Evolutionary conservation across 2,329 filamentous ascomycete species (phyloP), one percentile per base, ranked within the genome.

Genomic region (Verticillium alfalfae): DNA sequence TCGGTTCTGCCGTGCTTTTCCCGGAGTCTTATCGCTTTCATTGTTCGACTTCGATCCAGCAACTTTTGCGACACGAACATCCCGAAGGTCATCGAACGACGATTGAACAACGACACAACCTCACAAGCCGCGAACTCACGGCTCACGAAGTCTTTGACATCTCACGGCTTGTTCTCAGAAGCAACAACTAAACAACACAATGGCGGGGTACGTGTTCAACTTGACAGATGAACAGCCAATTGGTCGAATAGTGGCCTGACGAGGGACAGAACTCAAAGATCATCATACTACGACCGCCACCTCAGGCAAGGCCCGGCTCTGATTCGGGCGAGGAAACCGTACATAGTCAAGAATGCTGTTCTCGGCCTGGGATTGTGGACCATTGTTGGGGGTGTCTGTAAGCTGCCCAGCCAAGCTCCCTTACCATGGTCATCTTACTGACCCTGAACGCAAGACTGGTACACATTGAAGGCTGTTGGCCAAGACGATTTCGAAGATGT

Each of bases 401-500:
- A 66, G 92, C 85, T 34, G n/a, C 58, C 49, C 38, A 39, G n/a
- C 22, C 18, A 41, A 41, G 49, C 54, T 22, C 36, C 10, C 34
- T 36, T 34, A 37, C 6, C n/a, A 37, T 18, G 18, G 13, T 2
- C 4, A 10, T n/a, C 45, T 10, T 52, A 12, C 45, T 52, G 18
- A 22, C 26, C n/a, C n/a, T 16, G 2, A 31, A 39, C 39, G 38
- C 56, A 61, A 86, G 84, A 86, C 69, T 78, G 77, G 67, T 87
- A 86, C 71, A 87, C 84, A 4, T 89, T 99, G 72, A 85, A 82
- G 67, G 92, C 92, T 60, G 91, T 99, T 71, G 92, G 94, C 54
- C 95, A 98, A 77, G 95, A 98, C 76, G 92, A 97, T 67, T 99
- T 99, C 79, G 91, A 93, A 62, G 95, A 99, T 73, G 93, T 98